A percentile compares a stretch with the other conserved stretches of the same genome.
phyloP scores from a whole-genome alignment of 2,329 filamentous ascomycete genomes.

The Colletotrichum sp. region DNA sequence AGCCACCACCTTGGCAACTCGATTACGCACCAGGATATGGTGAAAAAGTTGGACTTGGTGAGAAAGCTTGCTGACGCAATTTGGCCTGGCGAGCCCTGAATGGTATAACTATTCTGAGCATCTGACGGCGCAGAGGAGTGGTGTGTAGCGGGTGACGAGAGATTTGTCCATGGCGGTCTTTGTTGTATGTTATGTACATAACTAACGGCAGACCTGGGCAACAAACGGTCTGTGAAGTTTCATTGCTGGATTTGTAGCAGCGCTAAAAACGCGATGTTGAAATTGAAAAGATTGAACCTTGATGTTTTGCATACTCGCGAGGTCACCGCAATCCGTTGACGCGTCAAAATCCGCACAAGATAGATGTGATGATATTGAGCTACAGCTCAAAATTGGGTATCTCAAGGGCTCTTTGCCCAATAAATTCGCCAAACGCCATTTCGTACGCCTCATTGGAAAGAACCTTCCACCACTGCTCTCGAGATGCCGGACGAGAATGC shows the following conservation, averaged over 20 bases:
- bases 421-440: constrained; percentile 2
- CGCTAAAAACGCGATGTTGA: fast-evolving
- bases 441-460: not conserved
- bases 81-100: constrained; percentile 19
- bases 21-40: constrained; percentile 12
- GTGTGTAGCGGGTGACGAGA: not conserved
- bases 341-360: not conserved
- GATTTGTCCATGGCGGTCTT: not conserved
- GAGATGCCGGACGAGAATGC: not conserved
- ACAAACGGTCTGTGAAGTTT: not conserved
- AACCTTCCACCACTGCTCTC: not conserved
- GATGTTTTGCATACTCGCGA: not conserved
- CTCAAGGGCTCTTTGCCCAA: not conserved
- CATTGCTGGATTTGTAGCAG: not conserved
- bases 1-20: constrained; percentile 38
- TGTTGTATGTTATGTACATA: not conserved
- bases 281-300: not conserved
- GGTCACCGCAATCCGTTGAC: not conserved
- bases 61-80: constrained; percentile 12
- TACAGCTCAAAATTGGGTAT: constrained; percentile 1
- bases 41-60: constrained; percentile 14
- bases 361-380: not conserved
- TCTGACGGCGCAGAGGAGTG: not conserved
- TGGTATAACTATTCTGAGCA: fast-evolving
- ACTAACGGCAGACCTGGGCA: not conserved